Percentiles rank a stretch among this genome's conserved stretches.
phyloP scores from a whole-genome alignment of 331 rosid species.

The Malus hybrid region DNA sequence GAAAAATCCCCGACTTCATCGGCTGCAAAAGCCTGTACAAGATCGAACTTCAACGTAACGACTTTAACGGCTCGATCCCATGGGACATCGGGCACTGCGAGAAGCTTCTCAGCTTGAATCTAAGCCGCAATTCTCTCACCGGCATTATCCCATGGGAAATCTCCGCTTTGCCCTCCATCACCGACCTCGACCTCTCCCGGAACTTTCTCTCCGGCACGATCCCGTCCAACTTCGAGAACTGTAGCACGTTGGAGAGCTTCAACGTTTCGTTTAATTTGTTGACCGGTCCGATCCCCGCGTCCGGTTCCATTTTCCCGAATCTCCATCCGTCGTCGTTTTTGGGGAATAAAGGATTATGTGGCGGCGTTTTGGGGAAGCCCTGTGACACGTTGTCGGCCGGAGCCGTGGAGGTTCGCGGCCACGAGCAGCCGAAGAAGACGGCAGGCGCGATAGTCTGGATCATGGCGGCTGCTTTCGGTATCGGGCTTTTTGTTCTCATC shows the following conservation, averaged over 20 bases:
- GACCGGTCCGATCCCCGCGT: conserved; percentile 69
- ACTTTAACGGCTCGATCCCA: conserved; percentile 52
- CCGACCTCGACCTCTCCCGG: conserved; percentile 71
- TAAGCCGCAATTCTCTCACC: conserved; percentile 58
- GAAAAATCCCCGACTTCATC: conserved; percentile 63
- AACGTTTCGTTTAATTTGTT: conserved; percentile 65
- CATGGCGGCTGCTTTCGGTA: conserved; percentile 78
- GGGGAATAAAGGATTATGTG: conserved; percentile 81
- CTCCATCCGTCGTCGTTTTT: conserved; percentile 67
- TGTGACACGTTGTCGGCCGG: conserved; percentile 35
- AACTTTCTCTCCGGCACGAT: conserved; percentile 78
- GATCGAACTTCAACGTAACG: conserved; percentile 66
- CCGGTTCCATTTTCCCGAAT: conserved; percentile 51
- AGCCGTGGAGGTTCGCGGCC: conserved; percentile 20
- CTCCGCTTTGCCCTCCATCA: conserved; percentile 66
- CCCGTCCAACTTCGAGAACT: conserved; percentile 72
- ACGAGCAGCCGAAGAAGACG: conserved; percentile 49
- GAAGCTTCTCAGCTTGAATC: conserved; percentile 46
- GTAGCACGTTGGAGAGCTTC: conserved; percentile 63
- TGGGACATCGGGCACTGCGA: conserved; percentile 80
- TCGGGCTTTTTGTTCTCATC: conserved; percentile 63
- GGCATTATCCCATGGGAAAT: conserved; percentile 91
- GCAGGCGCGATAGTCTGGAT: conserved; percentile 87
- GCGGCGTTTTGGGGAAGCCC: conserved; percentile 48
- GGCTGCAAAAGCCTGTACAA: conserved; percentile 54